These are phyloP conservation scores for Microbotryum lychnidis-dioicae DNA, from an alignment of 1,284 basidiomycete species.

Conservation along the genomic window DNA sequence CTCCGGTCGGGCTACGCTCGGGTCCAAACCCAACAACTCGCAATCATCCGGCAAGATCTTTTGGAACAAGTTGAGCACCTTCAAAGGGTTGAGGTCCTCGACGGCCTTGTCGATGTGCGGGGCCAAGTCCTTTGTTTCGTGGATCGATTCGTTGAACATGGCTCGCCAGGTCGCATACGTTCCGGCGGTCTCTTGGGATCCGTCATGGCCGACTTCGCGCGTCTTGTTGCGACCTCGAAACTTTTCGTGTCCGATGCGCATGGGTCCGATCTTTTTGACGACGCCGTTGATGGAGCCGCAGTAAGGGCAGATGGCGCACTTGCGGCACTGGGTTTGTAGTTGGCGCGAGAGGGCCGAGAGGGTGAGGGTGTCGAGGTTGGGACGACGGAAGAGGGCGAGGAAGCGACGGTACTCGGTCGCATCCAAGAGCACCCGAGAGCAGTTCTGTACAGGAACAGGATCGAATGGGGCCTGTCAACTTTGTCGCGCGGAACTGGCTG, in stretches of 20 bases:
- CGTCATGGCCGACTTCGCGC: slow-evolving; percentile 55
- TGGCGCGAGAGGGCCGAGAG: slow-evolving; percentile 76
- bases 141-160: slow-evolving; percentile 73
- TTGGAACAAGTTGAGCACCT: slow-evolving; percentile 86
- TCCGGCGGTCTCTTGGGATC: slow-evolving; percentile 26
- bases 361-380: slow-evolving; percentile 87
- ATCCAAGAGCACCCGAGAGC: slow-evolving; percentile 85
- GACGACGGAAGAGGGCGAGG: slow-evolving; percentile 80
- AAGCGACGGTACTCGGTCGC: slow-evolving; percentile 76
- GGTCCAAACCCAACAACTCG: slow-evolving; percentile 84
- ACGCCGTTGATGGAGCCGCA: slow-evolving; percentile 89
- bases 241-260: slow-evolving; percentile 97
- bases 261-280: slow-evolving; percentile 89
- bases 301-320: slow-evolving; percentile 85
- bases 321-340: slow-evolving; percentile 82
- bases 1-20: slow-evolving; percentile 84
- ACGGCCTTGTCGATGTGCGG: slow-evolving; percentile 82
- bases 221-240: slow-evolving; percentile 91
- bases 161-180: slow-evolving; percentile 65
- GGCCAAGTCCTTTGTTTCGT: slow-evolving; percentile 76
- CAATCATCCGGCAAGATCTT: slow-evolving; percentile 94
- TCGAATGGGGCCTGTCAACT: background rate
- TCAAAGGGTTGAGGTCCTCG: slow-evolving; percentile 91
- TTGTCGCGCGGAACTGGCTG: background rate
- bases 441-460: slow-evolving; percentile 55